Percentiles rank a stretch among this genome's conserved stretches.
Evolutionary conservation across 2,329 filamentous ascomycete species (phyloP).

Genomic region (Alternaria incomplexa): DNA sequence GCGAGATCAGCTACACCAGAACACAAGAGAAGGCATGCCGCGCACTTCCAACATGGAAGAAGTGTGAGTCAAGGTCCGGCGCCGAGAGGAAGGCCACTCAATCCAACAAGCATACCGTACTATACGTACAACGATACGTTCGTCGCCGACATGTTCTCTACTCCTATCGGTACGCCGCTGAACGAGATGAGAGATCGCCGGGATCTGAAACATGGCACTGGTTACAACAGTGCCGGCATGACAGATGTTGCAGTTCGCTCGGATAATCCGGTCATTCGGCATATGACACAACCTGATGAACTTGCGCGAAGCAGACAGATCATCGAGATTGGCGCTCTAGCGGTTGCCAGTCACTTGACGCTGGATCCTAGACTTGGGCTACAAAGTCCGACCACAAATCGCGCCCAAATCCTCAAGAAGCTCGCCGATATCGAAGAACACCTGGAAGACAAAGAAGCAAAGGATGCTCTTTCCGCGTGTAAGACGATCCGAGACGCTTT

Average conservation of each 20-base stretch:
- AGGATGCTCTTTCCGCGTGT: conserved; percentile 26
- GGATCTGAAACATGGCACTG: neutral
- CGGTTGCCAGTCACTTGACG: conserved; percentile 16
- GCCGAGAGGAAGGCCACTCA: neutral
- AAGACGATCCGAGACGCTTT: conserved; percentile 22
- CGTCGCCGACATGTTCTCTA: conserved; percentile 11
- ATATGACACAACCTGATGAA: conserved; percentile 29
- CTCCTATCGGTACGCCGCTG: conserved; percentile 22
- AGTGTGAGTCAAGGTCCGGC: conserved; percentile 13
- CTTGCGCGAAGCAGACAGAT: conserved; percentile 26
- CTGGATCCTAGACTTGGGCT: conserved; percentile 6
- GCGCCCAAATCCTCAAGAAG: conserved; percentile 13
- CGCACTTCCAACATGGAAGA: conserved; percentile 1
- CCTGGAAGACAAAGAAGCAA: conserved; percentile 9
- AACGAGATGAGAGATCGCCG: conserved; percentile 2
- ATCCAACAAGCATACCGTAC: conserved; percentile 12
- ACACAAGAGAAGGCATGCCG: conserved; percentile 4
- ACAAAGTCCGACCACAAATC: neutral
- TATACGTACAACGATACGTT: neutral
- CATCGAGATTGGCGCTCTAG: conserved; percentile 42
- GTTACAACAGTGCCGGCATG: neutral
- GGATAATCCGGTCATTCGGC: neutral
- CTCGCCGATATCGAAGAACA: conserved; percentile 27
- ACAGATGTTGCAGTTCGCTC: neutral
- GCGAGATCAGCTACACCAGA: conserved; percentile 6